phyloP scores from a whole-genome alignment of 257 asterid species.

The Ilex asprella region DNA sequence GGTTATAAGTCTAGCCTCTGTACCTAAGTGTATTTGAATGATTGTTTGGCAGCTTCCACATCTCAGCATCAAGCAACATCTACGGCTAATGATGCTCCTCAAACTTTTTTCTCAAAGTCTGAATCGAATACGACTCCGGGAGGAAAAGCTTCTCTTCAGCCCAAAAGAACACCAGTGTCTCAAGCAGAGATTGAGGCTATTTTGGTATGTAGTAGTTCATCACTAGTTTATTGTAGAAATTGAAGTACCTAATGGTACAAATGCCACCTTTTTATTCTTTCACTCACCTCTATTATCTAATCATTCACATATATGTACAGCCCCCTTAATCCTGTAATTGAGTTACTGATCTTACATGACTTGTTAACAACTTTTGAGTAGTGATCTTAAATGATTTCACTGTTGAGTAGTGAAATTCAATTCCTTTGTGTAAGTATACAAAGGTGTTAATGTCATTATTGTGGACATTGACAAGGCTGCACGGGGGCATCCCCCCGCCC shows the following conservation, averaged over 20 bases:
- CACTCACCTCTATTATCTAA: neutral
- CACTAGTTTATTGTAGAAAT: neutral
- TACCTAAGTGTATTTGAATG: neutral
- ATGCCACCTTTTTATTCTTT: neutral
- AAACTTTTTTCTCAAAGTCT: conserved; percentile 44
- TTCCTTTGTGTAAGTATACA: too few relatives aligned
- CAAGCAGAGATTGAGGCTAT: conserved; percentile 82
- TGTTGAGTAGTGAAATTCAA: too few relatives aligned
- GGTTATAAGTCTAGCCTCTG: neutral
- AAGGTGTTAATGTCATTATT: too few relatives aligned
- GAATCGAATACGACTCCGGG: conserved; percentile 42
- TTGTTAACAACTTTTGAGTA: too few relatives aligned
- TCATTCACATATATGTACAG: neutral
- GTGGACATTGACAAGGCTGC: too few relatives aligned
- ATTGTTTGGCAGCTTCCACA: conserved; percentile 39
- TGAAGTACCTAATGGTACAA: neutral
- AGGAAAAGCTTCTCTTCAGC: conserved; percentile 96
- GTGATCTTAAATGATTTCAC: too few relatives aligned
- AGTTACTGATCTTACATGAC: too few relatives aligned
- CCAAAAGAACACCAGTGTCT: conserved; percentile 80
- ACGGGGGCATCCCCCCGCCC: too few relatives aligned
- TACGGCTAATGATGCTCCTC: conserved; percentile 33
- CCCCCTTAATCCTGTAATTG: neutral
- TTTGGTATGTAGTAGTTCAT: conserved; percentile 47
- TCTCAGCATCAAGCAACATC: conserved; percentile 40